A percentile compares a stretch with the other conserved stretches of the same genome.
These are phyloP conservation scores for Puccinia polysora DNA, from an alignment of 1,284 basidiomycete genomes.

Conservation along the genomic window DNA sequence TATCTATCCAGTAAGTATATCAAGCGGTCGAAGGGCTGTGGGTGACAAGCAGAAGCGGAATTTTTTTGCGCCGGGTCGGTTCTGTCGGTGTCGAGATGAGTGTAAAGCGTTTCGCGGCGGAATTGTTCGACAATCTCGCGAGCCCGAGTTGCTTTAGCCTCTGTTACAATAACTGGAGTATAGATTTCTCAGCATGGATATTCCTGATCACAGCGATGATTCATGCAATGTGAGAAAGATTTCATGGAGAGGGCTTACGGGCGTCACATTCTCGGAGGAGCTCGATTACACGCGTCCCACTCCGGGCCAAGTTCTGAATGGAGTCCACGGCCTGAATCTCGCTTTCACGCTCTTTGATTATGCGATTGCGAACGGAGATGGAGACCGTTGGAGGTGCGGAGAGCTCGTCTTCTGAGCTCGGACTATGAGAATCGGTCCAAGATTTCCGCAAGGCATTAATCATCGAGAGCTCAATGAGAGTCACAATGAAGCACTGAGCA, in stretches of 20 bases:
- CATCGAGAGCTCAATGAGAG: background rate
- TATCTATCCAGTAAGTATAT: constrained; percentile 40
- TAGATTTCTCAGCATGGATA: background rate
- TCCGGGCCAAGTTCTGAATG: constrained; percentile 3
- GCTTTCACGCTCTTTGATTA: constrained; percentile 6
- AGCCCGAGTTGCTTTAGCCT: constrained; percentile 4
- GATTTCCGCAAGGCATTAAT: background rate
- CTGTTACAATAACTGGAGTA: constrained; percentile 11
- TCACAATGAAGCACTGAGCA: background rate
- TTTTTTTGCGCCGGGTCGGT: background rate
- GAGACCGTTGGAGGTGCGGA: background rate
- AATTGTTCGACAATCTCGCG: constrained; percentile 24
- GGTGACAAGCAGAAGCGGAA: background rate
- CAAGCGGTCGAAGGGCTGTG: constrained; percentile 32
- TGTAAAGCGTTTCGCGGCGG: constrained; percentile 18
- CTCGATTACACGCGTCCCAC: constrained; percentile 10
- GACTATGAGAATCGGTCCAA: constrained; percentile 4
- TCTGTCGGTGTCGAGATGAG: background rate
- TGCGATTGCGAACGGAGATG: constrained; percentile 1
- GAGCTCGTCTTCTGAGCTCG: constrained; percentile 18
- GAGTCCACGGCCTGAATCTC: background rate
- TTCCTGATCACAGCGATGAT: background rate
- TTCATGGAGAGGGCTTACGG: background rate
- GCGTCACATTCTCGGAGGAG: constrained; percentile 15
- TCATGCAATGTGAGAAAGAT: too few species aligned